Evolutionary conservation across 208 protist genomes (phyloP), one percentile per base, ranked within the genome.

Genomic region (Trypanosoma brucei): DNA sequence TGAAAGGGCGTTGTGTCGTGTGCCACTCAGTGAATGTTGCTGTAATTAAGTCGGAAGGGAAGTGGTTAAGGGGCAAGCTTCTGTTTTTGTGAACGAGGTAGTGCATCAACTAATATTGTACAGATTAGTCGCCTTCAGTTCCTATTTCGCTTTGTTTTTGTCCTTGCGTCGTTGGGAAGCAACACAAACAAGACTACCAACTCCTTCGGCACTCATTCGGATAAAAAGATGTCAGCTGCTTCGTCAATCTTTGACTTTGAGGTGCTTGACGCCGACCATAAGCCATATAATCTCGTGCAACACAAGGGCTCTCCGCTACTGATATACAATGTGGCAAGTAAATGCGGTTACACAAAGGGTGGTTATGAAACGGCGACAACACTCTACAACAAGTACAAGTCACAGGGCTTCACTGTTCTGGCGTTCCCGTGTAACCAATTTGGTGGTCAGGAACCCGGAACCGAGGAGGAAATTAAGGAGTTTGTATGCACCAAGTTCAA

Each of bases 401-500:
- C 72, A 34, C 68, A 55, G 55, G 88, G 87, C 55, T 95, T 97
- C 63, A 86, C 83, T 7, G 86, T 97, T 7, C 65, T 97, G 2
- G 93, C 86, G 13, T 97, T 97, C 59, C 93, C 93, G 33, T 97
- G 93, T 76, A 96, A 96, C 65, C 92, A 96, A 71, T 96, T 95
- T 48, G 74, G 50, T 35, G 59, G 48, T 22, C 79, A 87, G 62
- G 81, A 88, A 63, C 81, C 79, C 14, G 81, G 79, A 31, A 72
- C 57, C 34, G 59, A 45, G 33, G 13, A 72, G 57, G 72, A 79
- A 38, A 55, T 88, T 6, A 74, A 76, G 40, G 58, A 72, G 56
- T 88, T 88, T 60, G 78, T 53, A 13, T 66, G 61, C 49, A 60
- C 56, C 3, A 62, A 59, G 9, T 83, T 81, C 49, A 68, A 72